These are phyloP conservation scores for Lipomyces starkeyi DNA, from an alignment of 805 yeast species.

Conservation along the genomic window DNA sequence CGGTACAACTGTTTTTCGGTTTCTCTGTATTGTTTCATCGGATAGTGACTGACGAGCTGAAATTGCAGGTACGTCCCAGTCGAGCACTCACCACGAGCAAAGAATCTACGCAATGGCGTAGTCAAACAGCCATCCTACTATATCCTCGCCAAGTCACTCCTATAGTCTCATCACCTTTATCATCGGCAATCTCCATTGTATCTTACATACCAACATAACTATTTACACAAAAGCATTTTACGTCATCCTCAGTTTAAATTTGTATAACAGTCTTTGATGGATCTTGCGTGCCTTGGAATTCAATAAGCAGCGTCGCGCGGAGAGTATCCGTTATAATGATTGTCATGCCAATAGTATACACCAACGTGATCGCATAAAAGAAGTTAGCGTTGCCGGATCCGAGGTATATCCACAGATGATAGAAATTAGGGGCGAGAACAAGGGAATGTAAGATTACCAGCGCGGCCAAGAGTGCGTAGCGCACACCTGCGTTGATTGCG, in stretches of 20 bases:
- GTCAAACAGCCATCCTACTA: conserved; percentile 33
- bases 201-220: background rate
- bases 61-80: conserved; percentile 13
- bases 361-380: conserved; percentile 90
- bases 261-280: conserved; percentile 54
- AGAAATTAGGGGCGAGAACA: conserved; percentile 83
- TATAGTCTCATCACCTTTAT: background rate
- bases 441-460: conserved; percentile 63
- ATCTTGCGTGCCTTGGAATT: conserved; percentile 58
- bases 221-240: background rate
- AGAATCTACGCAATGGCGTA: conserved; percentile 20
- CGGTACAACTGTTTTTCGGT: background rate
- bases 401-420: conserved; percentile 90
- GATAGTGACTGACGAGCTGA: background rate
- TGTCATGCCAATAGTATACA: conserved; percentile 73
- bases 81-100: conserved; percentile 27
- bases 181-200: background rate
- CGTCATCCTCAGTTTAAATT: conserved; percentile 43
- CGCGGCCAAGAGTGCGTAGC: conserved; percentile 56
- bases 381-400: conserved; percentile 97
- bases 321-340: conserved; percentile 73
- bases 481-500: conserved; percentile 43
- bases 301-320: conserved; percentile 78
- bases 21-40: background rate
- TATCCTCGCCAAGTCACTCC: conserved; percentile 29